Conservation (phyloP, 805 yeast species). For the Candida corydali region DNA sequence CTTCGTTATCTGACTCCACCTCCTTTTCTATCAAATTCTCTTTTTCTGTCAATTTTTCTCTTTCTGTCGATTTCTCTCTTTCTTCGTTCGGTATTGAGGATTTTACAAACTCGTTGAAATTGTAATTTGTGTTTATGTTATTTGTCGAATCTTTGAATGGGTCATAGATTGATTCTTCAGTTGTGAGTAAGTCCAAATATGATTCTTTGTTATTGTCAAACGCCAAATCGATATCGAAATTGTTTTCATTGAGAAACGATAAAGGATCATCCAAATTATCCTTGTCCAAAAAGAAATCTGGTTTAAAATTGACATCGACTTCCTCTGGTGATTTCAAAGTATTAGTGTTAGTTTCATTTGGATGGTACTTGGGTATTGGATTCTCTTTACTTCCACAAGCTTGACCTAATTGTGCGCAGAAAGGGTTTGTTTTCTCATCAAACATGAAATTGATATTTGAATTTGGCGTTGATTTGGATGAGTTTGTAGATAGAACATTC, state of each 20-base stretch:
- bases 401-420: constrained; percentile 69
- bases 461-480: constrained; percentile 17
- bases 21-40: too few relatives aligned
- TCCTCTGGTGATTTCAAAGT: constrained; percentile 15
- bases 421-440: constrained; percentile 68
- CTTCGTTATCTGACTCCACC: constrained; percentile 28
- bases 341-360: constrained; percentile 12
- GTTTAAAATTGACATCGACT: neutral
- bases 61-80: too few relatives aligned
- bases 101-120: constrained; percentile 36
- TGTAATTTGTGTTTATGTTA: constrained; percentile 25
- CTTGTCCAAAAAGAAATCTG: constrained; percentile 8
- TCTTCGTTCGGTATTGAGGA: constrained; percentile 24
- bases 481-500: constrained; percentile 32
- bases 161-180: constrained; percentile 57
- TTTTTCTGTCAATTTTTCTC: too few relatives aligned
- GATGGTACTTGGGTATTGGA: constrained; percentile 55
- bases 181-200: constrained; percentile 36
- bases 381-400: constrained; percentile 78
- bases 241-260: constrained; percentile 44
- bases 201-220: constrained; percentile 28
- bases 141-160: constrained; percentile 34
- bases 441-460: constrained; percentile 25
- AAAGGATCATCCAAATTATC: constrained; percentile 34
- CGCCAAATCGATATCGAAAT: constrained; percentile 53